Conservation (phyloP, 345 rosid species). For the Balakata baccata region DNA sequence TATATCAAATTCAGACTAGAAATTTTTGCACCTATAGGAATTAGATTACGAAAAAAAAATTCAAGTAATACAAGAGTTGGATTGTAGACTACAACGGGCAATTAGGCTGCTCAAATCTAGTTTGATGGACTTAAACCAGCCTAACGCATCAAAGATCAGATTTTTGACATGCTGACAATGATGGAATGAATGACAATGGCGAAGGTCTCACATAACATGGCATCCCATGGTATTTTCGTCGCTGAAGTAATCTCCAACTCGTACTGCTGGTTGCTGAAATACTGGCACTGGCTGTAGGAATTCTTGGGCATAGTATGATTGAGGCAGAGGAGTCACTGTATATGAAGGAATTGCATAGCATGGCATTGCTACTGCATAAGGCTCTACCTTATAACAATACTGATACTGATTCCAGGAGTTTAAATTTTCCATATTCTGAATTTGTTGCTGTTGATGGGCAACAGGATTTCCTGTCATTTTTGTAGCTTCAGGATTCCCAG, state of each 20-base stretch:
- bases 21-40: too few relatives aligned
- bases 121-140: too few relatives aligned
- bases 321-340: constrained; percentile 14
- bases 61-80: too few relatives aligned
- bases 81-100: too few relatives aligned
- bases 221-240: constrained; percentile 61
- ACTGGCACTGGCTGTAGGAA: constrained; percentile 11
- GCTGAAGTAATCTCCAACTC: constrained; percentile 53
- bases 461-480: constrained; percentile 17
- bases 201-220: constrained; percentile 42
- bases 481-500: background rate
- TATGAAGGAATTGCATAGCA: constrained; percentile 36
- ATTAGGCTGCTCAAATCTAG: too few relatives aligned
- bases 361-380: constrained; percentile 36
- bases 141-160: too few relatives aligned
- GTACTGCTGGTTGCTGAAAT: constrained; percentile 21
- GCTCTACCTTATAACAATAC: constrained; percentile 28
- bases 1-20: too few relatives aligned
- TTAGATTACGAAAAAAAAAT: too few relatives aligned
- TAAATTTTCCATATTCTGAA: constrained; percentile 15
- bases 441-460: background rate
- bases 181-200: too few relatives aligned
- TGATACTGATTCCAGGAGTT: constrained; percentile 25
- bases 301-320: constrained; percentile 5
- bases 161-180: too few relatives aligned